phyloP scores from a whole-genome alignment of 257 asterid genomes.

The Capsicum chinense region DNA sequence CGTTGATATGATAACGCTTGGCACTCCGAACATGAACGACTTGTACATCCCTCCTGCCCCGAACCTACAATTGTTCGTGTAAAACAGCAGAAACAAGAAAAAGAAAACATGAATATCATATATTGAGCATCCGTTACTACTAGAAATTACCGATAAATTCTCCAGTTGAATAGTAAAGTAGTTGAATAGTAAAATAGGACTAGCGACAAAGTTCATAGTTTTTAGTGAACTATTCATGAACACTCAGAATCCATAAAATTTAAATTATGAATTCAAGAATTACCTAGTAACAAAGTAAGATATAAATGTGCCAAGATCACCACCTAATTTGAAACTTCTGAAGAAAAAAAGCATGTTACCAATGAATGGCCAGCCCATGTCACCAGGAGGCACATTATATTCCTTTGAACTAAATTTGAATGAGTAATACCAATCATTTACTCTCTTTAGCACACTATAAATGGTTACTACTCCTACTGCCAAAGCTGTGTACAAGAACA shows the following conservation, averaged over 20 bases:
- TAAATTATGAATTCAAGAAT: not conserved
- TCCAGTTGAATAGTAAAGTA: not conserved
- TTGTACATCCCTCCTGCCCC: not conserved
- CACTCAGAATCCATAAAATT: too few relatives aligned
- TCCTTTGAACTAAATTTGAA: not conserved
- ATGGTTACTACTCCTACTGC: not conserved
- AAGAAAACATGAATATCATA: too few relatives aligned
- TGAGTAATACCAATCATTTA: not conserved
- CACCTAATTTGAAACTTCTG: not conserved
- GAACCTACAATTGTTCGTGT: not conserved
- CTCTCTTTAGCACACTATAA: not conserved
- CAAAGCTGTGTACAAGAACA: not conserved
- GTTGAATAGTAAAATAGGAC: too few relatives aligned
- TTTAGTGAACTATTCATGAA: too few relatives aligned
- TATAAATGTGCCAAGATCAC: not conserved
- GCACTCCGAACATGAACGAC: not conserved
- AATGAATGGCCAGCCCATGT: not conserved
- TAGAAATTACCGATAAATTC: too few relatives aligned
- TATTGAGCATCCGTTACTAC: not conserved
- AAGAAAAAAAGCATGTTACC: not conserved
- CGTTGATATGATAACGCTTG: not conserved
- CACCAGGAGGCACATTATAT: not conserved
- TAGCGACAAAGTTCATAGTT: too few relatives aligned
- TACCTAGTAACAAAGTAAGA: conserved; percentile 12
- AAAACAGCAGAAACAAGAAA: too few relatives aligned